These are phyloP conservation scores for Cercospora sp. DNA, from an alignment of 2,329 filamentous ascomycete species.

Conservation along the genomic window DNA sequence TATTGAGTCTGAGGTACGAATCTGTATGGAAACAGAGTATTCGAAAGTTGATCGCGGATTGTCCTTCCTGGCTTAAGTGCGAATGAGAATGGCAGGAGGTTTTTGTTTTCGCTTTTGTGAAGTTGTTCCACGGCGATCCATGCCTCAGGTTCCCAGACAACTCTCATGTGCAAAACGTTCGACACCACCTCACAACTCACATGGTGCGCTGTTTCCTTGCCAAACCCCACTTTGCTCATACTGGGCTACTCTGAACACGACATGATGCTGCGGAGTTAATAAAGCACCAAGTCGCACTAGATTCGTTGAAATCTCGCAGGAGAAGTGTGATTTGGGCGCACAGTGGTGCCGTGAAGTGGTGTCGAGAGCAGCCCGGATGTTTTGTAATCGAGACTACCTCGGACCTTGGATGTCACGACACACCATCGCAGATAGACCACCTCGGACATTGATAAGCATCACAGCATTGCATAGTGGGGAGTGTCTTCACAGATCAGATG, in stretches of 20 bases:
- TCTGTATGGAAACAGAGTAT: background rate
- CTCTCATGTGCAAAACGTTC: background rate
- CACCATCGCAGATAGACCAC: background rate
- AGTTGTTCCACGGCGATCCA: background rate
- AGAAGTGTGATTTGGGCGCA: background rate
- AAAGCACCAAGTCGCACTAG: background rate
- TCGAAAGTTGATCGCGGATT: background rate
- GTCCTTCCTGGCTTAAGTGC: background rate
- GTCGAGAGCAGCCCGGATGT: background rate
- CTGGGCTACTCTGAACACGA: background rate
- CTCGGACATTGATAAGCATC: background rate
- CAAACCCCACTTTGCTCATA: background rate
- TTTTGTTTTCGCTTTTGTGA: background rate
- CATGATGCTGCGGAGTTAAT: background rate
- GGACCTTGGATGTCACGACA: background rate
- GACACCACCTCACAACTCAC: background rate
- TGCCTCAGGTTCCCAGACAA: background rate
- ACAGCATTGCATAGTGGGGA: background rate
- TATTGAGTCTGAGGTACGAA: background rate
- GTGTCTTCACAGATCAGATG: background rate
- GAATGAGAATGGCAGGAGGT: background rate
- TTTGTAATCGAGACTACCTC: background rate
- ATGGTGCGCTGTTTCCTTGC: background rate
- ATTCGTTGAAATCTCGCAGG: background rate
- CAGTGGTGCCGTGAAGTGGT: background rate